Base-by-base conservation (phyloP, 2,329 filamentous ascomycete genomes). In the Clarireedia homoeocarpa region DNA sequence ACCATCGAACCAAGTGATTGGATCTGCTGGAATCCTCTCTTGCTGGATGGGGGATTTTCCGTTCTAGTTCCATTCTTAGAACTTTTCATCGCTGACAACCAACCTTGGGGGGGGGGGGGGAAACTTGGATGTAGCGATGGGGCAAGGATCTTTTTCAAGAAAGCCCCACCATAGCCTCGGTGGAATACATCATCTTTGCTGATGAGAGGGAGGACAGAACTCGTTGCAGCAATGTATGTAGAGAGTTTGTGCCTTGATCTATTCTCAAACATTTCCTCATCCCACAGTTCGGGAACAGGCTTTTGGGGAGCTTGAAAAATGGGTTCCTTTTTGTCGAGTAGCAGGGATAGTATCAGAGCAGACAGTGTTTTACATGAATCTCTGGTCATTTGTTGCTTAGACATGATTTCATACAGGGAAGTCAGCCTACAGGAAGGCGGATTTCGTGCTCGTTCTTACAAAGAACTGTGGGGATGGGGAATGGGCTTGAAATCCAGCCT, bases 111-210 rank as follows among this genome's bases (percentile, higher is more conserved):
- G 20, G 20, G 20, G 20, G 20, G 20, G 20, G 20, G 20, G 20
- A 20, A 20, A 48, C n/a, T 17, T 5, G 48, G 40, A 45, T 36
- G 26, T 23, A 48, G 23, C 23, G 40, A 26, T 38, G 51, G 51
- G 30, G 15, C n/a, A 15, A 26, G 50, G 50, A 14, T 14, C 10
- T 45, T 14, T 3, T 23, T 2, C 12, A 47, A 34, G 42, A 45
- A 53, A 53, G 51, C 42, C 30, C 40, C 42, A 42, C 51, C 44
- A 53, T 27, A 40, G 51, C 44, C 44, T 53, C 34, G n/a, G 30
- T 9, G 44, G 34, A 49, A 42, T 54, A 48, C 14, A 49, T 20
- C 20, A 20, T 20, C 20, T 20, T 20, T 20, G 20, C 20, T 20
- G 20, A 20, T 20, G 20, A 3, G 20, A 20, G 20, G 20, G 20